Base-by-base conservation (phyloP, 2,329 filamentous ascomycete species). In the Trichoderma breve region DNA sequence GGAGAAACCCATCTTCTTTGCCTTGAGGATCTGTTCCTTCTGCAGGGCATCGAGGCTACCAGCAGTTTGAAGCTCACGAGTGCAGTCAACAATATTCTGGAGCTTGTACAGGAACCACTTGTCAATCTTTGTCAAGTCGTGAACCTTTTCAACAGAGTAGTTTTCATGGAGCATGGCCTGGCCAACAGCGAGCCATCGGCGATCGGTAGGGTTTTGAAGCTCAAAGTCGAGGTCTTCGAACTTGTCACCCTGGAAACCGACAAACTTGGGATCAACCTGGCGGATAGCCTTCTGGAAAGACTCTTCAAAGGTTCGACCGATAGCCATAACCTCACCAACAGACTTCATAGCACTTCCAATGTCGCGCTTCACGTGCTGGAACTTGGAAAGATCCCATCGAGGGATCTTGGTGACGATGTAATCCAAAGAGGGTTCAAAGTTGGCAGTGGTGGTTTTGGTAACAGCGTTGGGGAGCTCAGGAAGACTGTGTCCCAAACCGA, bases 61-160 rank as follows among this genome's bases (percentile, higher is more conserved):
- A 73, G 94, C 90, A 36, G 92, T 89, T 84, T 97, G 90, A 74
- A 99, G 90, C 81, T 97, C 93, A 76, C 90, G 90, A 73, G 92
- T 93, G 85, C 92, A 95, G 82, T 98, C 90, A 67, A 97, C 96
- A 78, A 99, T 93, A 86, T 98, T 98, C 85, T 97, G 91, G 66
- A 99, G 90, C 89, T 99, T 98, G 90, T 98, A 90, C 77, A 99
- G 85, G 88, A 99, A 99, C 96, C 96, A 98, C 84, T 97, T 97
- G 86, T 98, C 96, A 78, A 99, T 99, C 88, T 97, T 98, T 84
- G 93, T 97, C 77, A 99, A 86, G 7, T 98, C 94, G 80, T 98
- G 94, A 18, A 99, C 88, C 81, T 89, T 91, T 75, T 99, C 95
- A 61, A 98, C 94, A 2, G 93, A 90, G 86, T 99, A 99, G 82